A percentile compares a stretch with the other conserved stretches of the same genome.
These are phyloP conservation scores for Fusarium piperis DNA, from an alignment of 2,329 filamentous ascomycete species.

Conservation along the genomic window DNA sequence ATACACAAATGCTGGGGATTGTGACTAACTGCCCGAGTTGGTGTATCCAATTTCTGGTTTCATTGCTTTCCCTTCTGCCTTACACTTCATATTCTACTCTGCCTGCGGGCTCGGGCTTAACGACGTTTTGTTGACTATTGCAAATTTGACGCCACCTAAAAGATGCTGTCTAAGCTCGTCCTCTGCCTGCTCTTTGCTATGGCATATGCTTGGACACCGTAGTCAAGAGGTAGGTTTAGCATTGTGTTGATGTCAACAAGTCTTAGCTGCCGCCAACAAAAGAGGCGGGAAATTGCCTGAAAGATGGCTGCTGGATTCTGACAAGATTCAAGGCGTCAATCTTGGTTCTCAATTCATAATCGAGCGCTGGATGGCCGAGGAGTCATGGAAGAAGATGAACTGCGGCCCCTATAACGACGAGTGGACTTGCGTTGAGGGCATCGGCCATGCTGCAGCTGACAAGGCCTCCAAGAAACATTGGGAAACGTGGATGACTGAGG, in stretches of 20 bases:
- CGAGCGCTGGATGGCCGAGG: constrained; percentile 41
- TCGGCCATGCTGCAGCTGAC: constrained; percentile 38
- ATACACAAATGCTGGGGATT: neutral
- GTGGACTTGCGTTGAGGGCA: constrained; percentile 38
- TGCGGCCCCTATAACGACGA: constrained; percentile 39
- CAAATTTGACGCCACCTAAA: neutral
- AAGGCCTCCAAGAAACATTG: constrained; percentile 39
- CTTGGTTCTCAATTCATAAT: constrained; percentile 43
- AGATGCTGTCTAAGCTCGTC: neutral
- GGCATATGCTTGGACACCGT: constrained; percentile 11
- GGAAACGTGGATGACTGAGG: constrained; percentile 36
- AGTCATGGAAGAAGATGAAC: constrained; percentile 38
- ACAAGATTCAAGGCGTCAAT: constrained; percentile 41
- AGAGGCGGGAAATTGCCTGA: neutral
- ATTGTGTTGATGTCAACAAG: neutral
- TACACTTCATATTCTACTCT: neutral
- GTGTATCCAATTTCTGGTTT: neutral
- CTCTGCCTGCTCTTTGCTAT: neutral
- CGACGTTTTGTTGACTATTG: neutral
- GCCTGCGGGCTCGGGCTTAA: neutral
- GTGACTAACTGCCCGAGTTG: neutral
- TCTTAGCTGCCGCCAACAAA: neutral
- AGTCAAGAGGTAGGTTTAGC: constrained; percentile 4
- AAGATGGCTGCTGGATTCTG: constrained; percentile 19
- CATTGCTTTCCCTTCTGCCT: too few species aligned